phyloP scores from a whole-genome alignment of 2,329 filamentous ascomycete genomes.

The Trichocomaceae sp. region DNA sequence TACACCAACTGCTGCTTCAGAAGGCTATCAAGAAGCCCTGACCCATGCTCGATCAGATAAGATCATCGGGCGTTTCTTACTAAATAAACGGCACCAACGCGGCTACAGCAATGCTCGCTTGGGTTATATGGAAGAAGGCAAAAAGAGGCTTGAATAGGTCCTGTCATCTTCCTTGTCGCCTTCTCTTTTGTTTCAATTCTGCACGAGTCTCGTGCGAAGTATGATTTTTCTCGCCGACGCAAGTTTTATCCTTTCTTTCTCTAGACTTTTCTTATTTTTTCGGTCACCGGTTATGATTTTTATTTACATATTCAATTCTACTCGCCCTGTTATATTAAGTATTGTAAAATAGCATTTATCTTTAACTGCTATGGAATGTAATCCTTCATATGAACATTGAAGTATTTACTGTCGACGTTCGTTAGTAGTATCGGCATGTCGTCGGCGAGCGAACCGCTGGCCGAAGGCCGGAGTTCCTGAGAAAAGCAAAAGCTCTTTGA shows the following conservation, averaged over 20 bases:
- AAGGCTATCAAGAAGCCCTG: slow-evolving; percentile 84
- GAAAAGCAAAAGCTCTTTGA: background rate
- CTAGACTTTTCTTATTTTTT: background rate
- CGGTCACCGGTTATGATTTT: background rate
- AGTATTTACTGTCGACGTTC: background rate
- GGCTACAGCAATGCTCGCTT: slow-evolving; percentile 77
- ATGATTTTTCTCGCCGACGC: background rate
- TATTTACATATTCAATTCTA: slow-evolving; percentile 7
- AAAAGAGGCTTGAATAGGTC: slow-evolving; percentile 80
- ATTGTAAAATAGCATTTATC: background rate
- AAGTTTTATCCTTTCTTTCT: background rate
- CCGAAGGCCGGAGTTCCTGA: background rate
- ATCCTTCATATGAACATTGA: background rate
- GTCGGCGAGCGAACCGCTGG: background rate
- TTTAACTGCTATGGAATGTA: background rate
- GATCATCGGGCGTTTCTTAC: slow-evolving; percentile 68
- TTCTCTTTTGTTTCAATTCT: background rate
- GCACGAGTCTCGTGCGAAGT: background rate
- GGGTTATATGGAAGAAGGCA: slow-evolving; percentile 86
- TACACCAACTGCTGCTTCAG: slow-evolving; percentile 74
- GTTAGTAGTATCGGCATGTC: background rate
- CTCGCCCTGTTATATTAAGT: background rate
- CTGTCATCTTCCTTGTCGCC: slow-evolving; percentile 12
- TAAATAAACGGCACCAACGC: slow-evolving; percentile 61
- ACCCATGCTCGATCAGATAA: slow-evolving; percentile 74